Percentiles rank a stretch among this genome's conserved stretches.
These are phyloP conservation scores for Kwoniella sp. DNA, from an alignment of 768 basidiomycete genomes.

Conservation along the genomic window DNA sequence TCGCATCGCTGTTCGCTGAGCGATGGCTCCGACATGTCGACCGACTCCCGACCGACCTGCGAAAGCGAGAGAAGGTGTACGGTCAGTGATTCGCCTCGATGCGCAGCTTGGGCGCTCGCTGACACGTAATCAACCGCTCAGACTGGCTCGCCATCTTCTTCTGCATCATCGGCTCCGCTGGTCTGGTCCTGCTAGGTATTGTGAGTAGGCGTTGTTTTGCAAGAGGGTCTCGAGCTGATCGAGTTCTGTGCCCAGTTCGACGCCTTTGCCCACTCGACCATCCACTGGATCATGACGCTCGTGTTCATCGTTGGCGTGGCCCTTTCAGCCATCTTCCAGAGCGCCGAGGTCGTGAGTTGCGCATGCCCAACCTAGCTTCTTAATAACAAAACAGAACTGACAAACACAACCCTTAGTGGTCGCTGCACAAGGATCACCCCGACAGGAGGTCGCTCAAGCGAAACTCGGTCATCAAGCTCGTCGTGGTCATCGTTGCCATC, in stretches of 20 bases:
- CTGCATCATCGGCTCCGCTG: slow-evolving; percentile 45
- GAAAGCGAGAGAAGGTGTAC: slow-evolving; percentile 44
- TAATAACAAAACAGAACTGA: too few relatives aligned
- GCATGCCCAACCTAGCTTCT: too few relatives aligned
- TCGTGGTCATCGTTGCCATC: slow-evolving; percentile 48
- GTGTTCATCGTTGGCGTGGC: slow-evolving; percentile 52
- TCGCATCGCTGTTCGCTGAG: slow-evolving; percentile 47
- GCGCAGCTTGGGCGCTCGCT: too few relatives aligned
- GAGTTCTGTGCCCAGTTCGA: slow-evolving; percentile 31
- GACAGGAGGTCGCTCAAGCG: slow-evolving; percentile 46
- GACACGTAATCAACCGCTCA: slow-evolving; percentile 6
- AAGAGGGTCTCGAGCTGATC: too few relatives aligned
- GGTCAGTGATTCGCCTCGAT: slow-evolving; percentile 31
- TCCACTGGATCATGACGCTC: slow-evolving; percentile 45
- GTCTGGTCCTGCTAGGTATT: slow-evolving; percentile 46
- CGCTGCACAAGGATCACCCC: slow-evolving; percentile 50
- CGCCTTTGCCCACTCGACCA: slow-evolving; percentile 43
- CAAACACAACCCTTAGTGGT: slow-evolving; percentile 32
- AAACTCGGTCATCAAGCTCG: slow-evolving; percentile 50
- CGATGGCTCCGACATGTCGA: slow-evolving; percentile 52
- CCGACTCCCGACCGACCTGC: slow-evolving; percentile 48
- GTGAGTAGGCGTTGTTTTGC: too few relatives aligned
- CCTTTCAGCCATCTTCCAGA: slow-evolving; percentile 50
- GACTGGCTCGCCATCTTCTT: slow-evolving; percentile 50
- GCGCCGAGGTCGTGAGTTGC: slow-evolving; percentile 44